These are phyloP conservation scores for Plenodomus tracheiphilus DNA, from an alignment of 2,329 filamentous ascomycete genomes.

Conservation along the genomic window DNA sequence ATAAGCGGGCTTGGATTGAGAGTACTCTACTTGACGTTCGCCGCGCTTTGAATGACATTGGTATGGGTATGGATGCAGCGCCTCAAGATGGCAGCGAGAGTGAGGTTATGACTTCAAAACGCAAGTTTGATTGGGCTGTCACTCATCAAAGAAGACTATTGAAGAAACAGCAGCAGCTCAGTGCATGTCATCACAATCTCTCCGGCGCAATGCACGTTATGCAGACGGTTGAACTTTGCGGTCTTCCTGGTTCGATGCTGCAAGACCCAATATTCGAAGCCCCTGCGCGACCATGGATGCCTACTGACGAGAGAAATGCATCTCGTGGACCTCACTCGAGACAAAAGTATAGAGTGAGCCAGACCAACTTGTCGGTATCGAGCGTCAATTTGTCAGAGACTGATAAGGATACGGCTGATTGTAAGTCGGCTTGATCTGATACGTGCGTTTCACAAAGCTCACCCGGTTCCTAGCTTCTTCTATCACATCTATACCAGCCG, in stretches of 20 bases:
- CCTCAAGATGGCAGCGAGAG: constrained; percentile 25
- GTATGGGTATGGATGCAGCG: constrained; percentile 30
- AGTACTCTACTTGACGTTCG: constrained; percentile 25
- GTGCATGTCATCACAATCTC: constrained; percentile 31
- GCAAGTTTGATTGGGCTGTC: constrained; percentile 35
- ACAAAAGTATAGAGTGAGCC: constrained; percentile 22
- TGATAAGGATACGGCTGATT: constrained; percentile 12
- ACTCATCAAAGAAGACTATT: constrained; percentile 32
- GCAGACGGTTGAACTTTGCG: constrained; percentile 29
- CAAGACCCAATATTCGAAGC: constrained; percentile 23
- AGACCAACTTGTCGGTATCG: constrained; percentile 26
- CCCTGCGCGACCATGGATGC: constrained; percentile 26
- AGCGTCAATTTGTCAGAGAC: constrained; percentile 23
- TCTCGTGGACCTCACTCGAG: constrained; percentile 29
- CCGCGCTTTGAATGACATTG: constrained; percentile 33
- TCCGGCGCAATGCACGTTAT: constrained; percentile 31
- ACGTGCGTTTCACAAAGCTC: too few species aligned
- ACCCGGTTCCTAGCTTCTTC: constrained; percentile 9
- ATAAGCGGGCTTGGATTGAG: constrained; percentile 32
- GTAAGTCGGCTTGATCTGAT: constrained; percentile 13
- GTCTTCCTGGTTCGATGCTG: constrained; percentile 7
- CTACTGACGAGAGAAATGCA: constrained; percentile 10
- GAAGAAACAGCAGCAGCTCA: constrained; percentile 22
- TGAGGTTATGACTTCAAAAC: constrained; percentile 23
- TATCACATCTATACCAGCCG: constrained; percentile 20